These are phyloP conservation scores for Fereydounia khargensis DNA, from an alignment of 1,284 basidiomycete genomes.

Conservation along the genomic window DNA sequence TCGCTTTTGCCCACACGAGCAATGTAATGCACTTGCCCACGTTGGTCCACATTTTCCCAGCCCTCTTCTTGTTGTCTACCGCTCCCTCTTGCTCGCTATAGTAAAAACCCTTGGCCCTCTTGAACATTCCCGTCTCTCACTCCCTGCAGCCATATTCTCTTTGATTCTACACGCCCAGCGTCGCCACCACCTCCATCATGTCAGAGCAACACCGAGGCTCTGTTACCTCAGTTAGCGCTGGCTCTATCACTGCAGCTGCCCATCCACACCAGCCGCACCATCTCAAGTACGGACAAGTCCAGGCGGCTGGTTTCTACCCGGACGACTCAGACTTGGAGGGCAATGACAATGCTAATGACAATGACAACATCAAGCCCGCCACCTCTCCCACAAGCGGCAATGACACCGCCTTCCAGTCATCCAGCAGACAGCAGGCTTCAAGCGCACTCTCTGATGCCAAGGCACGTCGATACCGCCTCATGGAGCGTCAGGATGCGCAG, in stretches of 20 bases:
- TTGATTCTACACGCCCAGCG: no score
- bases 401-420: neutral
- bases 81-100: no score
- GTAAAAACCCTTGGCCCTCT: no score
- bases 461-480: slow-evolving; percentile 8
- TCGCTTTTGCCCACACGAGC: no score
- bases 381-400: neutral
- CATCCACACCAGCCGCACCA: slow-evolving; percentile 29
- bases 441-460: slow-evolving; percentile 31
- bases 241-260: neutral
- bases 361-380: neutral
- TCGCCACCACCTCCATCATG: no score
- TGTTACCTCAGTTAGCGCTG: slow-evolving; percentile 6
- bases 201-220: slow-evolving; percentile 12
- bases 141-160: no score
- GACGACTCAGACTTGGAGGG: slow-evolving; percentile 19
- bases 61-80: no score
- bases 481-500: slow-evolving; percentile 18
- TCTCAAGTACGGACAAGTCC: slow-evolving; percentile 37
- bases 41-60: no score
- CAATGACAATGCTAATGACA: no score
- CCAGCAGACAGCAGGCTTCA: no score
- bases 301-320: slow-evolving; percentile 23
- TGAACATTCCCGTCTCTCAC: no score
- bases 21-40: no score